These are phyloP conservation scores for Fusarium stilboides DNA, from an alignment of 2,329 filamentous ascomycete species.

Conservation along the genomic window DNA sequence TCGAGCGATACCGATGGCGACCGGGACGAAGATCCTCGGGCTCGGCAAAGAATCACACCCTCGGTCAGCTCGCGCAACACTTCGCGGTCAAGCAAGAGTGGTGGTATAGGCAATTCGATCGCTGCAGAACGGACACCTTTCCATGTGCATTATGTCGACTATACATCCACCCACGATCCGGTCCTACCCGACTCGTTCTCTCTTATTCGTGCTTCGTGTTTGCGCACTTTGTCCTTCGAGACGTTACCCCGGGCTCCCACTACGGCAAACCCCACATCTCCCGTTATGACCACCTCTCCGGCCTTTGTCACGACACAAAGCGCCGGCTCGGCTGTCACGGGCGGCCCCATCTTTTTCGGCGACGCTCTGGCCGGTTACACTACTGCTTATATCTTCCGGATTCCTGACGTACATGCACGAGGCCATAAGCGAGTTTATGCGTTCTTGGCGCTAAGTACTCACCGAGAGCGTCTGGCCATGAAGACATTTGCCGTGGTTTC, in stretches of 20 bases:
- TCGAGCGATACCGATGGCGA: slow-evolving; percentile 69
- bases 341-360: slow-evolving; percentile 78
- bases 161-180: slow-evolving; percentile 78
- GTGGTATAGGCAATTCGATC: slow-evolving; percentile 64
- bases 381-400: slow-evolving; percentile 79
- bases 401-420: slow-evolving; percentile 76
- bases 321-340: slow-evolving; percentile 69
- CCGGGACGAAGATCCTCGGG: slow-evolving; percentile 59
- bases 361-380: slow-evolving; percentile 77
- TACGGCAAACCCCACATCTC: slow-evolving; percentile 58
- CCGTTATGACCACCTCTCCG: slow-evolving; percentile 58
- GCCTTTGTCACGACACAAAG: slow-evolving; percentile 70
- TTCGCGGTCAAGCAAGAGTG: slow-evolving; percentile 67
- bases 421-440: slow-evolving; percentile 80
- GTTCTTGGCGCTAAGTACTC: slow-evolving; percentile 75
- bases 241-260: slow-evolving; percentile 72
- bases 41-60: slow-evolving; percentile 60
- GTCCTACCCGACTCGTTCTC: slow-evolving; percentile 74
- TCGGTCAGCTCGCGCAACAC: slow-evolving; percentile 62
- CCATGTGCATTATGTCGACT: slow-evolving; percentile 77
- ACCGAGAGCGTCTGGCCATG: slow-evolving; percentile 76
- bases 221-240: slow-evolving; percentile 77
- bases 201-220: slow-evolving; percentile 76
- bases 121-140: slow-evolving; percentile 61
- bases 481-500: slow-evolving; percentile 76